phyloP scores from a whole-genome alignment of 2,329 filamentous ascomycete species.

The Paecilomyces variotii region DNA sequence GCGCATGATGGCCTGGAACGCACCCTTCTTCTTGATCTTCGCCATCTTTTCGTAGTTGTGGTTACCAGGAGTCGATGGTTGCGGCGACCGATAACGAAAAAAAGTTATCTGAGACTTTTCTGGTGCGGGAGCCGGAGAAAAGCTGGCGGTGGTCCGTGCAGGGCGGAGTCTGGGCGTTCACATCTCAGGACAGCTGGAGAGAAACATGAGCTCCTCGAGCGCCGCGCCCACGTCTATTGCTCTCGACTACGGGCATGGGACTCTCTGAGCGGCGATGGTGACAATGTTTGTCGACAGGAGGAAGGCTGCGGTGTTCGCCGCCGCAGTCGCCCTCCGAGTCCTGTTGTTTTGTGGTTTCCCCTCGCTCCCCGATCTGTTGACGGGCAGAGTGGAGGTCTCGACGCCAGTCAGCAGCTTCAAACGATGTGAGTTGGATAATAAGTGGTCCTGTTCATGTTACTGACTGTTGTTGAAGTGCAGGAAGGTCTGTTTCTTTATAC shows the following conservation, averaged over 20 bases:
- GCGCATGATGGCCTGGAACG: constrained; percentile 7
- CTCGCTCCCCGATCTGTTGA: constrained; percentile 72
- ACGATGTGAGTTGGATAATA: constrained; percentile 56
- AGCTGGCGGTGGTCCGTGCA: constrained; percentile 24
- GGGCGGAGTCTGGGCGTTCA: not conserved
- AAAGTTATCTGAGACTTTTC: constrained; percentile 31
- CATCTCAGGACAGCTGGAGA: constrained; percentile 12
- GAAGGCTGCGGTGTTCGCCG: constrained; percentile 62
- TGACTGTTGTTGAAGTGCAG: constrained; percentile 56
- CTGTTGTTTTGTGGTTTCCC: constrained; percentile 75
- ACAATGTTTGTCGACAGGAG: constrained; percentile 49
- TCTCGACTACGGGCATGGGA: not conserved
- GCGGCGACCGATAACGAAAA: constrained; percentile 24
- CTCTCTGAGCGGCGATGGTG: not conserved
- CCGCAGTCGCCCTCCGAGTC: constrained; percentile 70
- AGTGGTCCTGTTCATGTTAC: not conserved
- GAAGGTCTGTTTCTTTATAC: constrained; percentile 95
- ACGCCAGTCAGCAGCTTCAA: constrained; percentile 98
- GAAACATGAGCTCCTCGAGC: not conserved
- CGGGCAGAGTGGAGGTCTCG: constrained; percentile 88
- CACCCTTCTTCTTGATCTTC: constrained; percentile 83
- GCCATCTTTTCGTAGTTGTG: constrained; percentile 49
- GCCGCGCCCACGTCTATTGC: not conserved
- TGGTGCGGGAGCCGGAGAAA: constrained; percentile 5
- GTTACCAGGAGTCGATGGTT: constrained; percentile 1